phyloP scores from a whole-genome alignment of 2,329 filamentous ascomycete species.

The Myriangium duriaei region DNA sequence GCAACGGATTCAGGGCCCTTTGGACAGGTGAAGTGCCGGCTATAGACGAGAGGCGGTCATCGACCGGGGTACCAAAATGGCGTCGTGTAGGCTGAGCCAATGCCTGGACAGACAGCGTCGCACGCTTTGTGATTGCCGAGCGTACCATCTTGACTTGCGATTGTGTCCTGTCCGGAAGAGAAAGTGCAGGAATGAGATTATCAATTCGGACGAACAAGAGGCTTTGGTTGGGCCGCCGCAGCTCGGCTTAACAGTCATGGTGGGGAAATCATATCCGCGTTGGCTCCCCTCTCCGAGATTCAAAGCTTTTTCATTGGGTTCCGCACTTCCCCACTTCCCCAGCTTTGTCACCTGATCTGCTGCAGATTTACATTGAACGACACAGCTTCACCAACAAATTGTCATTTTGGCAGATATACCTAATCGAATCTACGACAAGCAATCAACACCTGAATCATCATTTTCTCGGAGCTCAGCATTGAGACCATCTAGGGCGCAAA shows the following conservation, averaged over 20 bases:
- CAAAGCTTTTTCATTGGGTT: too few species aligned
- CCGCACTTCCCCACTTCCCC: too few species aligned
- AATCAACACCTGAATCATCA: too few species aligned
- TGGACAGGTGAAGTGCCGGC: conserved; percentile 15
- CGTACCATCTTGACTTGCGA: conserved; percentile 3
- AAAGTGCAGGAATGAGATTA: background rate
- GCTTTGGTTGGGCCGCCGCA: conserved; percentile 11
- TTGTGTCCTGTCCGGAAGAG: background rate
- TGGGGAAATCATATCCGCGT: too few species aligned
- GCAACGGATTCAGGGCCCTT: conserved; percentile 21
- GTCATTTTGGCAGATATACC: too few species aligned
- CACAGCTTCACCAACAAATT: too few species aligned
- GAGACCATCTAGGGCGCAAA: too few species aligned
- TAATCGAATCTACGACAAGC: too few species aligned
- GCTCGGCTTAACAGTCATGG: conserved; percentile 12
- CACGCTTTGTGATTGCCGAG: conserved; percentile 7
- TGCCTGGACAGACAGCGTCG: conserved; percentile 12
- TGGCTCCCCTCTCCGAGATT: too few species aligned
- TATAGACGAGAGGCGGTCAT: conserved; percentile 22
- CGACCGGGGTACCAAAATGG: conserved; percentile 23
- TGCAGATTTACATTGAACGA: too few species aligned
- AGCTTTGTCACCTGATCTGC: too few species aligned
- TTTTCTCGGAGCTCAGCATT: too few species aligned
- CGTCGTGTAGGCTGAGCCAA: conserved; percentile 13
- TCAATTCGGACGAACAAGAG: conserved; percentile 13